Percentiles rank a stretch among this genome's conserved stretches.
Conservation (phyloP, 495 filamentous ascomycete genomes). For the Xylaria sp. region DNA sequence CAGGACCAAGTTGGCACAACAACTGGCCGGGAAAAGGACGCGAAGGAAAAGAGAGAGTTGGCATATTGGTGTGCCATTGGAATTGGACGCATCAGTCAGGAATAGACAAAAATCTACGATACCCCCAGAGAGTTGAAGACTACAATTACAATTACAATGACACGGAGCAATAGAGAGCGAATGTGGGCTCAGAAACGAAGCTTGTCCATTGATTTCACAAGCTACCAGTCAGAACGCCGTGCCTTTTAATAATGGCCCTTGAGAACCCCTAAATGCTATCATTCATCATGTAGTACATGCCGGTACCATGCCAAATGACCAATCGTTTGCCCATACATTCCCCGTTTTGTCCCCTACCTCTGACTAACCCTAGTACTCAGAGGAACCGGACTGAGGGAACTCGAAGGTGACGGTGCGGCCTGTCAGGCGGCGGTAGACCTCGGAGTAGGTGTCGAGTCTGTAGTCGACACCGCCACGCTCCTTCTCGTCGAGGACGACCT, state of each 20-base stretch:
- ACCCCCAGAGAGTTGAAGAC: constrained; percentile 34
- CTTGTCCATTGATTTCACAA: constrained; percentile 33
- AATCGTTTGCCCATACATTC: constrained; percentile 20
- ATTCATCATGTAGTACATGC: constrained; percentile 30
- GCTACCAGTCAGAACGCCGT: constrained; percentile 33
- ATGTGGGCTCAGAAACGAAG: constrained; percentile 29
- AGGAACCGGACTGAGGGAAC: constrained; percentile 82
- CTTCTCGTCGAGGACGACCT: constrained; percentile 99
- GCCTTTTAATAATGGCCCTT: constrained; percentile 28
- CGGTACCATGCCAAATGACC: constrained; percentile 24
- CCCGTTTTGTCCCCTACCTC: constrained; percentile 13
- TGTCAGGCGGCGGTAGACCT: constrained; percentile 96
- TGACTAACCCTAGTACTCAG: constrained; percentile 73
- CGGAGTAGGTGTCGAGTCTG: constrained; percentile 97
- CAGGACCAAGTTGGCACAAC: constrained; percentile 64
- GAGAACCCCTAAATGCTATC: constrained; percentile 29
- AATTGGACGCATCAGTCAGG: constrained; percentile 73
- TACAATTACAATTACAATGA: constrained; percentile 1
- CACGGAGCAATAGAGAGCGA: constrained; percentile 15
- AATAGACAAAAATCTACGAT: constrained; percentile 42
- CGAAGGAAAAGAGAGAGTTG: constrained; percentile 70
- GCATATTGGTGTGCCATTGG: constrained; percentile 96
- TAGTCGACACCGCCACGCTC: constrained; percentile 98
- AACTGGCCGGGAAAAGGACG: constrained; percentile 52
- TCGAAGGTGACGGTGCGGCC: constrained; percentile 94